A percentile compares a stretch with the other conserved stretches of the same genome.
These are phyloP conservation scores for Capronia coronata DNA, from an alignment of 2,329 filamentous ascomycete genomes.

Conservation along the genomic window DNA sequence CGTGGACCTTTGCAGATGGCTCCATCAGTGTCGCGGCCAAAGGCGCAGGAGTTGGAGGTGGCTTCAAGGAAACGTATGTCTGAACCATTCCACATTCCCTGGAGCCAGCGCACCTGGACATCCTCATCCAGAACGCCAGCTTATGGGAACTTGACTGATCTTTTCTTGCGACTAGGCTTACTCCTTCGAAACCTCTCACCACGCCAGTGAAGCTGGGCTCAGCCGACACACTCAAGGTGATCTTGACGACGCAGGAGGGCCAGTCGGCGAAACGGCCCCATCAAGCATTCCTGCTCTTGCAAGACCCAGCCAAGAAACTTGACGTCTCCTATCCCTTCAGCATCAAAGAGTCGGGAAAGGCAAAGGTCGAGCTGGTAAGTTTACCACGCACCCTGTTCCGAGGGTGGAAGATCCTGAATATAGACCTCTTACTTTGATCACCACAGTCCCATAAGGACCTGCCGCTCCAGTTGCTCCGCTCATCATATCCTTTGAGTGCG, in stretches of 20 bases:
- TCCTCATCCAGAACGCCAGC: no score
- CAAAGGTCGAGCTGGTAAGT: constrained; percentile 73
- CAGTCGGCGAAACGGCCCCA: constrained; percentile 77
- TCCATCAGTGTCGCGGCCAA: constrained; percentile 55
- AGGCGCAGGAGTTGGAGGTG: constrained; percentile 49
- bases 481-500: constrained; percentile 64
- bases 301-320: constrained; percentile 66
- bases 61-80: constrained; percentile 51
- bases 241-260: constrained; percentile 72
- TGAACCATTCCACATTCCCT: neutral
- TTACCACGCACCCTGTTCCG: neutral
- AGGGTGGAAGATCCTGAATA: neutral
- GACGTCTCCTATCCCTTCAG: constrained; percentile 81
- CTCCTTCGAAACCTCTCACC: constrained; percentile 53
- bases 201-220: constrained; percentile 59
- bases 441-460: constrained; percentile 78
- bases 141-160: constrained; percentile 1
- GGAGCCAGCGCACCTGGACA: no score
- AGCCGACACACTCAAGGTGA: constrained; percentile 70
- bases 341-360: constrained; percentile 84
- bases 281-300: constrained; percentile 83
- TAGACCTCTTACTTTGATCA: neutral
- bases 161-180: constrained; percentile 45
- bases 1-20: constrained; percentile 60
- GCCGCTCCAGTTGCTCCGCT: constrained; percentile 69